These are phyloP conservation scores for Galerina sulciceps DNA, from an alignment of 768 basidiomycete species.

Conservation along the genomic window DNA sequence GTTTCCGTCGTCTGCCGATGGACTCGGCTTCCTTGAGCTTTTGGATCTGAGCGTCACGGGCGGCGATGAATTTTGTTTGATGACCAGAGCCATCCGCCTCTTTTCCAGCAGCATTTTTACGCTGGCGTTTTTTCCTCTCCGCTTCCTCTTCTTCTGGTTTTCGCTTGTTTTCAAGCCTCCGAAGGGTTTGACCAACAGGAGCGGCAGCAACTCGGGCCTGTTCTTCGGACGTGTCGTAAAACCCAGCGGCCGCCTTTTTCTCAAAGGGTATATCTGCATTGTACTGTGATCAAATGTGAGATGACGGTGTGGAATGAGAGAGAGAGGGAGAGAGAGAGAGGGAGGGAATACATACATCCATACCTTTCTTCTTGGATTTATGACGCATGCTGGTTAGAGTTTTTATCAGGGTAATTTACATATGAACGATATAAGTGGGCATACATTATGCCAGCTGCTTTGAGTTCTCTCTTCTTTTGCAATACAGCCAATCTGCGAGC, in stretches of 20 bases:
- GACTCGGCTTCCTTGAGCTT: constrained; percentile 97
- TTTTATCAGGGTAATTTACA: neutral
- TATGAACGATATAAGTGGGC: constrained; percentile 29
- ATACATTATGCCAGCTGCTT: constrained; percentile 96
- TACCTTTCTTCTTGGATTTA: constrained; percentile 95
- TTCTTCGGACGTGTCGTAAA: constrained; percentile 96
- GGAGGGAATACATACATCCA: constrained; percentile 73
- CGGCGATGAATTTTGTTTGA: constrained; percentile 95
- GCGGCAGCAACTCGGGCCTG: constrained; percentile 85
- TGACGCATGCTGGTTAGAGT: constrained; percentile 71
- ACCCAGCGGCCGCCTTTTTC: constrained; percentile 93
- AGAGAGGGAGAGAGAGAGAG: neutral
- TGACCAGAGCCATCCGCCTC: constrained; percentile 64
- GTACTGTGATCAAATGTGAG: constrained; percentile 60
- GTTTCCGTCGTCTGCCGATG: constrained; percentile 84
- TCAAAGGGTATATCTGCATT: constrained; percentile 99
- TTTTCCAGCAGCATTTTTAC: constrained; percentile 63
- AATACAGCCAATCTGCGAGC: constrained; percentile 91
- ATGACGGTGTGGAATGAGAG: neutral
- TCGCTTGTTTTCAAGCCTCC: constrained; percentile 94
- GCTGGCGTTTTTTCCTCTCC: constrained; percentile 88
- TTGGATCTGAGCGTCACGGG: constrained; percentile 96
- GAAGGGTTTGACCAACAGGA: constrained; percentile 88
- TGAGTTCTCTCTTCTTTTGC: constrained; percentile 97
- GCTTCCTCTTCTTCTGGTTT: constrained; percentile 94